These are phyloP conservation scores for Penicillium sp. DNA, from an alignment of 2,329 filamentous ascomycete genomes.

Conservation along the genomic window DNA sequence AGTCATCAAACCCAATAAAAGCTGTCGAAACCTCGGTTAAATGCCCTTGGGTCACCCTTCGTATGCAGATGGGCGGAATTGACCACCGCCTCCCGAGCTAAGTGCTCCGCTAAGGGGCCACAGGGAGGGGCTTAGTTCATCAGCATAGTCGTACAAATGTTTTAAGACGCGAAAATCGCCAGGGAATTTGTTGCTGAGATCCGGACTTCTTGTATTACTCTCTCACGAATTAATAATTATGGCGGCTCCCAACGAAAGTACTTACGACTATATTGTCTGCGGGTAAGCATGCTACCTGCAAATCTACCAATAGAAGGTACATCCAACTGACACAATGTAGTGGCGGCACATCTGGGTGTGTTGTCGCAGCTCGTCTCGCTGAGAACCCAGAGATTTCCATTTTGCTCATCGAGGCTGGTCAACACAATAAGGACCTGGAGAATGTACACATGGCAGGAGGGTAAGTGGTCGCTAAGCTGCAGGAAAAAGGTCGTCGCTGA, in stretches of 20 bases:
- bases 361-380: conserved; percentile 50
- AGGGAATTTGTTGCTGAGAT: background rate
- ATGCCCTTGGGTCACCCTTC: background rate
- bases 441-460: conserved; percentile 49
- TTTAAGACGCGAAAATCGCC: background rate
- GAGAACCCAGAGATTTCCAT: conserved; percentile 45
- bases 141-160: too few relatives aligned
- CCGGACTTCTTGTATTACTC: background rate
- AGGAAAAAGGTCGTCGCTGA: background rate
- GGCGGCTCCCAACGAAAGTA: conserved; percentile 10
- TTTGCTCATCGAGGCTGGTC: conserved; percentile 51
- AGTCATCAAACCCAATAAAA: background rate
- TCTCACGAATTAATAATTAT: conserved; percentile 5
- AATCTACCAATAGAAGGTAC: background rate
- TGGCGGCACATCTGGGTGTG: conserved; percentile 51
- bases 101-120: background rate
- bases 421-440: conserved; percentile 45
- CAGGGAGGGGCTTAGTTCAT: background rate
- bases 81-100: background rate
- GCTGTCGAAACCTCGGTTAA: background rate
- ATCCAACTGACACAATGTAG: conserved; percentile 21
- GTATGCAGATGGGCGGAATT: background rate
- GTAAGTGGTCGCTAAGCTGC: conserved; percentile 16
- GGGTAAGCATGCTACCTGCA: conserved; percentile 19
- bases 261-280: conserved; percentile 34